Evolutionary conservation across 2,329 filamentous ascomycete genomes (phyloP).

Genomic region (Magnaporthiopsis poae): DNA sequence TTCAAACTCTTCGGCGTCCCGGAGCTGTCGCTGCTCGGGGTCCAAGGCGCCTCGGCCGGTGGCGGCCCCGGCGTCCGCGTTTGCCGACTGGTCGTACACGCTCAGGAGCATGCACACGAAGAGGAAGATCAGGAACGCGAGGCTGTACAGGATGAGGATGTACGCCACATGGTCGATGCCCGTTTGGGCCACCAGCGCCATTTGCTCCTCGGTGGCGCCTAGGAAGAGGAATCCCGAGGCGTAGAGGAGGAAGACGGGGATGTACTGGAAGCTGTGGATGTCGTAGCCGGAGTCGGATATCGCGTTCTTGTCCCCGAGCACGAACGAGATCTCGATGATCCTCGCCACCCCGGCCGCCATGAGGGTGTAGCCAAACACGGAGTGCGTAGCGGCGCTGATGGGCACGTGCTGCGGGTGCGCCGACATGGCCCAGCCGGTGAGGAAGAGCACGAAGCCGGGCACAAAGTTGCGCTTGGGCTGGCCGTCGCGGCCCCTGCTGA

Average conservation of each 20-base stretch:
- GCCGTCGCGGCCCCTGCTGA: constrained; percentile 74
- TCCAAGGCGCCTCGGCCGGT: constrained; percentile 14
- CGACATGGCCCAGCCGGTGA: constrained; percentile 95
- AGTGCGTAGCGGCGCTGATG: constrained; percentile 79
- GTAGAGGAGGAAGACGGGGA: constrained; percentile 61
- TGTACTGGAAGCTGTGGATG: constrained; percentile 51
- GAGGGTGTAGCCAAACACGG: constrained; percentile 84
- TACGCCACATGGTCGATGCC: constrained; percentile 84
- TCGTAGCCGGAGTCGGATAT: constrained; percentile 58
- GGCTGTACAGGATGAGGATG: constrained; percentile 79
- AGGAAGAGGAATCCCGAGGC: constrained; percentile 94
- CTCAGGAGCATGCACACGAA: constrained; percentile 79
- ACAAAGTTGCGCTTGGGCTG: constrained; percentile 85
- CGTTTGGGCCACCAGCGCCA: constrained; percentile 63
- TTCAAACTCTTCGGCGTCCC: constrained; percentile 87
- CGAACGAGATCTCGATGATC: constrained; percentile 84
- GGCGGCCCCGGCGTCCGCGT: constrained; percentile 18
- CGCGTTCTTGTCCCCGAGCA: constrained; percentile 62
- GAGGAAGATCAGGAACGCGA: constrained; percentile 83
- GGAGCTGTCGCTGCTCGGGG: constrained; percentile 46
- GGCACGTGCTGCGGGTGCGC: constrained; percentile 75
- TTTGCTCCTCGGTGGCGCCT: constrained; percentile 94
- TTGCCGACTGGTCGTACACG: constrained; percentile 61
- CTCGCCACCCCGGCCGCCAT: constrained; percentile 80
- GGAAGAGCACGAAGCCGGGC: constrained; percentile 76